Evolutionary conservation across 2,329 filamentous ascomycete species (phyloP), one percentile per base, ranked within the genome.

Genomic region (Curvularia verruculosa): DNA sequence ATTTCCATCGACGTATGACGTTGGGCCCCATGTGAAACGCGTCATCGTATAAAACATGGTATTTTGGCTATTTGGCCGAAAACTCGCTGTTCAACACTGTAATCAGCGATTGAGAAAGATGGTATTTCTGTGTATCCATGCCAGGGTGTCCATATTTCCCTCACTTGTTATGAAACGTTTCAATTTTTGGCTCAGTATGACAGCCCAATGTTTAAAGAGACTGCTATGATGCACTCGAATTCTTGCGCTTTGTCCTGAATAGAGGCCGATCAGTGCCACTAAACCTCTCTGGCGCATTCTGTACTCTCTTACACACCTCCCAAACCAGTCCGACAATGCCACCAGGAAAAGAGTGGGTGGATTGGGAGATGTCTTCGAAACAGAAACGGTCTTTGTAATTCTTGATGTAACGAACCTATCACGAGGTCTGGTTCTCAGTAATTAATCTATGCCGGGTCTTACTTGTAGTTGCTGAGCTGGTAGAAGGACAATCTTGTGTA

Each of bases 21-120:
- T 51, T 31, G 40, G 40, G 52, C 40, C 47, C 40, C 47, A 50
- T 51, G 52, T 41, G 51, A 51, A 43, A 37, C 49, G 47, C 52
- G 52, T 55, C 52, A 55, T 55, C 40, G 19, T 24, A 39, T 6
- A 39, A 7, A 49, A 49, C 34, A 39, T 19, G 15, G n/a, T 7
- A 29, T 19, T 23, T 39, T 49, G n/a, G n/a, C 18, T 34, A 19
- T 28, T 7, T 13, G 12, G n/a, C 8, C 2, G 26, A 15, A 28
- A 8, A 26, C 19, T 28, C 3, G 23, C n/a, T 28, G 21, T 13
- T 18, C 13, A 34, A 39, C 19, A 19, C 34, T 28, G 23, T 12
- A 3, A 4, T n/a, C 34, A 49, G 37, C 5, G 23, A 23, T 49
- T 19, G 2, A 15, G 18, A 49, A 19, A 15, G 26, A 1, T 5